Base-by-base conservation (phyloP, 2,329 filamentous ascomycete species). In the Acrocalymma vagum region DNA sequence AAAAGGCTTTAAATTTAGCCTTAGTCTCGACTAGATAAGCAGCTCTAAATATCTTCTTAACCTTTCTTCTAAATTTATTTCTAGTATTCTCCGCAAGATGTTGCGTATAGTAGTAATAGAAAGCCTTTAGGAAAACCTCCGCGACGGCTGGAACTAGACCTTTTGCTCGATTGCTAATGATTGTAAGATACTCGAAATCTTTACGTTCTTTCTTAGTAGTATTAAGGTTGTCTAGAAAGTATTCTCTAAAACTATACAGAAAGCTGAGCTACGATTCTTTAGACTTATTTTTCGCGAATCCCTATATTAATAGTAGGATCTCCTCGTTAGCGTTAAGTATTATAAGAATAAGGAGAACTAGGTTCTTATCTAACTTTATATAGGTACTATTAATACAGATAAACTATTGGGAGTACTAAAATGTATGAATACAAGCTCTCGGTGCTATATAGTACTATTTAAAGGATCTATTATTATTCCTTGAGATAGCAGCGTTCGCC, bases 401-500 rank as follows among this genome's bases (percentile, higher is more conserved):
- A 29, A 42, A 42, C 7, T n/a, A 14, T 31, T 25, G 25, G 25
- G 29, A 29, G 23, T 42, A 25, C 38, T 18, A 42, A 35, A 42
- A 42, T 35, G 25, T 21, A 42, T 42, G 31, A 35, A 42, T 29
- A 31, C 24, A 42, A 27, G 30, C 31, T 29, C 23, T 27, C 17
- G 28, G 30, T 22, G 30, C 38, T 3, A 35, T 17, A 29, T 35
- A 20, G 16, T 17, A 42, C 38, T 25, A 40, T 28, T 40, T 17
- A 22, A 40, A 40, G 29, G 37, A 33, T 20, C 31, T 25, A 24
- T 42, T 18, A 20, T 42, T 18, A 14, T 36, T 36, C 23, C 17
- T 42, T 5, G 24, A 35, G 21, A 42, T 42, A 23, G 38, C 31
- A 42, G 30, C 38, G 30, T 42, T 42, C 23, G 38, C 38, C 31